A percentile compares a stretch with the other conserved stretches of the same genome.
Conservation (phyloP, 202 grass and related monocot species). For the Digitaria exilis region DNA sequence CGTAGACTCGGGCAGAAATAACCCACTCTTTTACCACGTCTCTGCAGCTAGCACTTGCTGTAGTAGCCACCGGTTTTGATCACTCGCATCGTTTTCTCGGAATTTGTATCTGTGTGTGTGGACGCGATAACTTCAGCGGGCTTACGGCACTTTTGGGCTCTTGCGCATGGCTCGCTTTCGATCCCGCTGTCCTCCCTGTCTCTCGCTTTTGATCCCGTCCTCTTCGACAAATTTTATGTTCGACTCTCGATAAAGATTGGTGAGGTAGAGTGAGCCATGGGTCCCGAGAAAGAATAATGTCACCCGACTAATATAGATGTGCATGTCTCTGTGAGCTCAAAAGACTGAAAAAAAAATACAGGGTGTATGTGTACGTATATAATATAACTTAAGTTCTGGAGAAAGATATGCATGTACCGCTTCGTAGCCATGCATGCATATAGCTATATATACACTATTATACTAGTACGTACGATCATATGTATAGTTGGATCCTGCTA, state of each 20-base stretch:
- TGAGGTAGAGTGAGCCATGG: neutral
- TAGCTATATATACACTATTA: no score
- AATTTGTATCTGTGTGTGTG: neutral
- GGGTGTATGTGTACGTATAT: no score
- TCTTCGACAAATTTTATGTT: neutral
- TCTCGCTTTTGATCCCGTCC: constrained; percentile 31
- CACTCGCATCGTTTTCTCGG: constrained; percentile 13
- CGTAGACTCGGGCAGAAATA: no score
- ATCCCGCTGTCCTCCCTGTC: no score
- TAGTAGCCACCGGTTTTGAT: neutral
- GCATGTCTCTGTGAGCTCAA: neutral
- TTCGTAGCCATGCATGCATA: no score
- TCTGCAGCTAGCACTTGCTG: neutral
- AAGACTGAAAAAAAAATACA: neutral
- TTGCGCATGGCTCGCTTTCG: neutral
- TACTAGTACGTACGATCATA: no score
- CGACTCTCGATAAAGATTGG: neutral
- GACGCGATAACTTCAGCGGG: neutral
- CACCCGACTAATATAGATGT: neutral
- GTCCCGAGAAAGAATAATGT: neutral
- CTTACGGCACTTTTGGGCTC: constrained; percentile 15
- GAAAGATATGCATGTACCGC: no score
- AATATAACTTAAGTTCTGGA: no score
- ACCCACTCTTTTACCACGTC: neutral
- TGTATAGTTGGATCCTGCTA: no score